Evolutionary conservation across 179 eudicot species (phyloP).

Genomic region (Beta macrorhiza): DNA sequence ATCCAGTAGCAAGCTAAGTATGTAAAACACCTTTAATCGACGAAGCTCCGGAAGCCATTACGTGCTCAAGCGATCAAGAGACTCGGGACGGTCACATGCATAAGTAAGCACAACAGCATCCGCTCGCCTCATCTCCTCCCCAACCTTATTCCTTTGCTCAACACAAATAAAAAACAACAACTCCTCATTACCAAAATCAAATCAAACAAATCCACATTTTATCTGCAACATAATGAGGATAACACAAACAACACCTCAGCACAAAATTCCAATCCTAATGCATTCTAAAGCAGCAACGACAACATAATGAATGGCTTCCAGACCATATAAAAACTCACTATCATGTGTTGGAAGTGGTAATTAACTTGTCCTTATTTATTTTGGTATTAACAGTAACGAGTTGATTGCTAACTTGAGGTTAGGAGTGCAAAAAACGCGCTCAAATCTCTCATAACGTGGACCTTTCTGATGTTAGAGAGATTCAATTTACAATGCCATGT

Average conservation of each 20-base stretch:
- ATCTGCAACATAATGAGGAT: no score
- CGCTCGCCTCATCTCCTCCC: constrained; percentile 78
- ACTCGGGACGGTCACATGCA: constrained; percentile 84
- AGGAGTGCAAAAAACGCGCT: background rate
- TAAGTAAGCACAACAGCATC: constrained; percentile 93
- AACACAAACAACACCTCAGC: no score
- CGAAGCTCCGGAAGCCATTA: constrained; percentile 97
- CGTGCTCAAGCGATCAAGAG: constrained; percentile 72
- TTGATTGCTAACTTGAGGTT: background rate
- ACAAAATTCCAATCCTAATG: no score
- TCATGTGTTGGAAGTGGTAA: constrained; percentile 75
- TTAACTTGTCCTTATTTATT: constrained; percentile 18
- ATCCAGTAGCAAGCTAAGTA: background rate
- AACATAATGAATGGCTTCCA: constrained; percentile 49
- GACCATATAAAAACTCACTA: constrained; percentile 66
- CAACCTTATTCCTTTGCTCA: constrained; percentile 71
- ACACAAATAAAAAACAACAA: constrained; percentile 35
- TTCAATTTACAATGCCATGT: constrained; percentile 90
- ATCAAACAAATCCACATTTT: background rate
- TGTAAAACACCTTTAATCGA: constrained; percentile 61
- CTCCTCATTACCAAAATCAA: background rate
- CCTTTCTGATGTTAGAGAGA: constrained; percentile 50
- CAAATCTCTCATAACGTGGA: constrained; percentile 2
- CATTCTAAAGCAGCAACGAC: no score
- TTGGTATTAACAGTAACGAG: background rate